phyloP scores from a whole-genome alignment of 108 stramenopile species.

The Conticribra weissflogii region DNA sequence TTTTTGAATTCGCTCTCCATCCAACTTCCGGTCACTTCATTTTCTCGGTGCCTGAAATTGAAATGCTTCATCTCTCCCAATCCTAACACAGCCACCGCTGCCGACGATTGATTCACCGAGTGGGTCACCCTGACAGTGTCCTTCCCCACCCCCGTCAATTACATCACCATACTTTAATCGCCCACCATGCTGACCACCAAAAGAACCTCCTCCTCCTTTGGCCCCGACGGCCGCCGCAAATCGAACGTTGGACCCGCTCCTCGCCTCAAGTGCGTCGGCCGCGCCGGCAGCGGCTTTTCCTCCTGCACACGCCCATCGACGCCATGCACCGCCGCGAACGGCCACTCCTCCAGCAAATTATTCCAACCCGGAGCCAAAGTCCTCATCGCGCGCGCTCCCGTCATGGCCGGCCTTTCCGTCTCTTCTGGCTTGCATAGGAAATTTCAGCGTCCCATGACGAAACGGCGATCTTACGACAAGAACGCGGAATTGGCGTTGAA shows the following conservation, averaged over 20 bases:
- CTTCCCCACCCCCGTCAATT: too few species aligned
- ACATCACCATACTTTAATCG: too few species aligned
- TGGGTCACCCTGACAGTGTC: too few species aligned
- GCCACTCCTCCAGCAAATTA: conserved; percentile 23
- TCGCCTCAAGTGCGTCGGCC: conserved; percentile 28
- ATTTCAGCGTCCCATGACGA: conserved; percentile 84
- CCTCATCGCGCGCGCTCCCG: conserved; percentile 61
- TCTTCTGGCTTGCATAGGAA: conserved; percentile 48
- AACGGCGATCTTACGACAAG: conserved; percentile 74
- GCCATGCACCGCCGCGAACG: background rate
- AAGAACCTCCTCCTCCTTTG: conserved; percentile 51
- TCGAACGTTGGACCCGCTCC: conserved; percentile 6
- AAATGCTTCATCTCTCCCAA: too few species aligned
- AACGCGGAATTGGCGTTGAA: conserved; percentile 66
- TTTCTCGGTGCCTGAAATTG: too few species aligned
- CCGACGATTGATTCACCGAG: too few species aligned
- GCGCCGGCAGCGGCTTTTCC: conserved; percentile 30
- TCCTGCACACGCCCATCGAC: background rate
- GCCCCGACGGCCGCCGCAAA: conserved; percentile 58
- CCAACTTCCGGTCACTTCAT: too few species aligned
- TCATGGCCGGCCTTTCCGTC: conserved; percentile 63
- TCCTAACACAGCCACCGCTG: too few species aligned
- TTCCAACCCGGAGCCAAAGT: conserved; percentile 55
- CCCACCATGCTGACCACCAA: conserved; percentile 38
- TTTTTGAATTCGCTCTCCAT: too few species aligned